These are phyloP conservation scores for Artemisia annua DNA, from an alignment of 129 eudicot genomes.

Conservation along the genomic window DNA sequence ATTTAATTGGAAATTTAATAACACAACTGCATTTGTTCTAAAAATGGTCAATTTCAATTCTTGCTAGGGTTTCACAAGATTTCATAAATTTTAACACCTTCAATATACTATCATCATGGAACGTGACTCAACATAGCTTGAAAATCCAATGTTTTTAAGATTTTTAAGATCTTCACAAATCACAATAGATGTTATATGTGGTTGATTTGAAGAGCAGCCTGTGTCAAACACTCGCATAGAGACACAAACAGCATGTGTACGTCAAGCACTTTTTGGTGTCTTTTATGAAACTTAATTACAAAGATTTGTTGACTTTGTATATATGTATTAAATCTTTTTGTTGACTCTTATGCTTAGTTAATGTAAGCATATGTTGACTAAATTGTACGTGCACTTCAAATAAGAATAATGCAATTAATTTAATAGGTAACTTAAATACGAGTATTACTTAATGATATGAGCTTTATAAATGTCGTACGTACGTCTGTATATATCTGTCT, in stretches of 20 bases:
- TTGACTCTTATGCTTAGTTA: slow-evolving; percentile 24
- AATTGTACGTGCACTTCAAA: not conserved
- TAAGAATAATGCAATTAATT: not conserved
- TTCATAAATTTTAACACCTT: not conserved
- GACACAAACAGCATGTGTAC: slow-evolving; percentile 21
- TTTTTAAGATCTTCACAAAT: not conserved
- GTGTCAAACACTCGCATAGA: slow-evolving; percentile 18
- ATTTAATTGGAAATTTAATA: too few relatives aligned
- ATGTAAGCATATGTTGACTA: not conserved
- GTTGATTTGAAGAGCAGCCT: slow-evolving; percentile 16
- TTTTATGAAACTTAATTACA: slow-evolving; percentile 34
- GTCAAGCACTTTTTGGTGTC: slow-evolving; percentile 26
- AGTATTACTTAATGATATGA: not conserved
- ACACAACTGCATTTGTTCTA: too few relatives aligned
- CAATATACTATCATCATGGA: too few relatives aligned
- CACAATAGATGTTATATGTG: not conserved
- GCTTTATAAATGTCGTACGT: not conserved
- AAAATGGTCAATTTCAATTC: not conserved
- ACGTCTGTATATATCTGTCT: not conserved
- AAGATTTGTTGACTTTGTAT: slow-evolving; percentile 27
- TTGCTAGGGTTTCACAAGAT: slow-evolving; percentile 16
- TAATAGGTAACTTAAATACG: not conserved
- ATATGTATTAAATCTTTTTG: slow-evolving; percentile 16
- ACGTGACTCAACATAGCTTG: not conserved
- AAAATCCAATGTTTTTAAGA: not conserved